Conservation (phyloP, 495 filamentous ascomycete genomes). For the Aspergillus hancockii region DNA sequence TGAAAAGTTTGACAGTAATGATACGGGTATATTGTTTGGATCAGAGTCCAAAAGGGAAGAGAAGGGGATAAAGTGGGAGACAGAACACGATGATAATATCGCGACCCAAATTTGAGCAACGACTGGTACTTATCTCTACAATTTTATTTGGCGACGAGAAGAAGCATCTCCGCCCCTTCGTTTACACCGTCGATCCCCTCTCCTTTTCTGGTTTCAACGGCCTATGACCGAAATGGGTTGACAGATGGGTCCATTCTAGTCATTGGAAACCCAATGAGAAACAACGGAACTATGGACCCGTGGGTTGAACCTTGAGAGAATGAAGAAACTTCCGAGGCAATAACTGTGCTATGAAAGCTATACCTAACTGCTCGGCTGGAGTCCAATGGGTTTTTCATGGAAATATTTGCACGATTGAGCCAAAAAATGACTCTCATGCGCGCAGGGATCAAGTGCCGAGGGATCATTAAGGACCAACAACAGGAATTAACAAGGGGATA, state of each 20-base stretch:
- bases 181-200: neutral
- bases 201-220: neutral
- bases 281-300: neutral
- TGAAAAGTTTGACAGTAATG: neutral
- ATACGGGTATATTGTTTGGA: neutral
- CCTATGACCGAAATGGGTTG: neutral
- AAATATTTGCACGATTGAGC: no score
- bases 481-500: neutral
- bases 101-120: neutral
- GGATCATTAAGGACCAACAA: neutral
- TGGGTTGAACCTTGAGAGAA: neutral
- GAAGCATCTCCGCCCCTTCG: slow-evolving; percentile 1
- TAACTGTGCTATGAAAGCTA: neutral
- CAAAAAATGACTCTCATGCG: neutral
- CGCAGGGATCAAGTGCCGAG: neutral
- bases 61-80: neutral
- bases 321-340: neutral
- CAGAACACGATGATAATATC: neutral
- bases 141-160: neutral
- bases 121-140: slow-evolving; percentile 1
- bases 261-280: neutral
- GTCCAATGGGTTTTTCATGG: neutral
- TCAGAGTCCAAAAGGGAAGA: neutral
- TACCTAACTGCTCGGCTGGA: neutral
- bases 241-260: neutral